Base-by-base conservation (phyloP, 352 stramenopile genomes). In the Thalassiosira exigua region DNA sequence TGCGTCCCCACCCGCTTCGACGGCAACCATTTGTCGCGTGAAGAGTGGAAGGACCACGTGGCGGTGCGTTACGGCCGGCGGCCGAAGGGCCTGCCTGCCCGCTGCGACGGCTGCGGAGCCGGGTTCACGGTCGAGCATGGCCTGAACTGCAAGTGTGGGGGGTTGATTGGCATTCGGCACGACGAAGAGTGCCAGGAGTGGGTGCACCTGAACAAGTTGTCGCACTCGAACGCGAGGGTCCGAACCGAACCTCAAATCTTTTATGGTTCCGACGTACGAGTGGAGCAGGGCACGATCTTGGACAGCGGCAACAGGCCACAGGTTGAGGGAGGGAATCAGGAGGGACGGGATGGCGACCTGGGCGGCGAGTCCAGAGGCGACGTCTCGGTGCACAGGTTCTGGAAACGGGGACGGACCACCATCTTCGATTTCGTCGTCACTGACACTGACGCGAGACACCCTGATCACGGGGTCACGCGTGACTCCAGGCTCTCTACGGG, bases 371-470 rank as follows among this genome's bases (percentile, higher is more conserved):
- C 26, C 42, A 24, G 61, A 3, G 14, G 65, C 17, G 65, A 65
- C 24, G 17, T 61, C 17, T n/a, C 64, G 17, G 1, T 46, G 9
- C 44, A 70, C 54, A 52, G 42, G n/a, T 62, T 81, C 42, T 78
- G 66, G 66, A 60, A 66, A 26, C 1, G 53, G 11, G 50, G 52
- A 4, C 24, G 14, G 26, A 54, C 51, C 12, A 22, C 39, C 2
- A 78, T 84, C 69, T 77, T 81, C 26, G 62, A 79, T 26, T 33
- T 79, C 42, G 57, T 48, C 36, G 60, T 79, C 60, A 75, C 59
- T 2, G 69, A 79, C 42, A 79, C 59, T 3, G 62, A 79, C 56
- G 42, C 59, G 21, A n/a, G n/a, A n/a, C n/a, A n/a, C n/a, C n/a
- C n/a, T n/a, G n/a, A n/a, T n/a, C n/a, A n/a, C n/a, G n/a, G n/a